These are phyloP conservation scores for Ceratocystis lukuohia DNA, from an alignment of 2,329 filamentous ascomycete species.

Conservation along the genomic window DNA sequence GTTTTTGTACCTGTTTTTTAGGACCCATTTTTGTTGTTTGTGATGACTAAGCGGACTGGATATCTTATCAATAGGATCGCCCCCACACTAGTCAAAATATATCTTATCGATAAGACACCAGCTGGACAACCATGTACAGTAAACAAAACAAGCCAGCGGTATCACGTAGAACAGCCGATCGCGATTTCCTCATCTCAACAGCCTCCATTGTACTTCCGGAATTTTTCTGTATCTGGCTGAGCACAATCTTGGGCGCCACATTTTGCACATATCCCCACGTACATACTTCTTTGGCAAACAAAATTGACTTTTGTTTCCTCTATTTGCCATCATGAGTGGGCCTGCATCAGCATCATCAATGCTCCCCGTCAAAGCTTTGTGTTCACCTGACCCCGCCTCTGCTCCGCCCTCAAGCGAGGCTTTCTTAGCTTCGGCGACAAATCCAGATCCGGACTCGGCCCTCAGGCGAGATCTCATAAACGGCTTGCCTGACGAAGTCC, in stretches of 20 bases:
- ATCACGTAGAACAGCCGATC: background rate
- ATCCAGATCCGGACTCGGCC: background rate
- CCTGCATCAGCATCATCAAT: background rate
- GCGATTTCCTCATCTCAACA: background rate
- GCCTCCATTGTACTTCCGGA: background rate
- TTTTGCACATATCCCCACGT: background rate
- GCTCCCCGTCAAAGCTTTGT: background rate
- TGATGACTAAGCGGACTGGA: background rate
- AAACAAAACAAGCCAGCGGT: background rate
- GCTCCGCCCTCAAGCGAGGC: background rate
- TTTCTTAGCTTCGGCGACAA: background rate
- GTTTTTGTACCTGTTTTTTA: constrained; percentile 8
- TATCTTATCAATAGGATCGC: background rate
- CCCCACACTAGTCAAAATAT: background rate
- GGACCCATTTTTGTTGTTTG: background rate
- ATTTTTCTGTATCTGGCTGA: background rate
- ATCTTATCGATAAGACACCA: background rate
- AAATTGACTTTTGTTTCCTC: too few species aligned
- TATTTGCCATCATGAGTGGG: background rate
- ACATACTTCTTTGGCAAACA: too few species aligned
- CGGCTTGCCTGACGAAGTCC: constrained; percentile 13
- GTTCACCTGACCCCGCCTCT: background rate
- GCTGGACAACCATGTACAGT: background rate
- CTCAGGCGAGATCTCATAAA: constrained; percentile 1
- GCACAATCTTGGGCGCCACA: background rate